A percentile compares a stretch with the other conserved stretches of the same genome.
phyloP scores from a whole-genome alignment of 2,329 filamentous ascomycete genomes.

The Gnomoniopsis sp. region DNA sequence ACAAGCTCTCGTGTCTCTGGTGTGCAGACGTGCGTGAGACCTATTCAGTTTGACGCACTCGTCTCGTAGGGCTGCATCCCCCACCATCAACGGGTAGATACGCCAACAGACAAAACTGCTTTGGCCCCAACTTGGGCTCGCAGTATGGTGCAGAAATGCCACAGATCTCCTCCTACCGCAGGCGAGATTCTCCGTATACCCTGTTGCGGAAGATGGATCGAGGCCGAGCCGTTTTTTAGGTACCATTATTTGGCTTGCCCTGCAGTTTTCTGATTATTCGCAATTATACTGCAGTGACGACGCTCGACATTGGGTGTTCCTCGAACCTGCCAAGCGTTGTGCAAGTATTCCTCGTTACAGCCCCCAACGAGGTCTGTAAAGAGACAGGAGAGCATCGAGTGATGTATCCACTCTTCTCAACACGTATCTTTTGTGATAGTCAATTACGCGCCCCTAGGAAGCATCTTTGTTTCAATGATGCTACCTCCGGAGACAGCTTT shows the following conservation, averaged over 20 bases:
- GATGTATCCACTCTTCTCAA: background rate
- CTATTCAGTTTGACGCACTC: background rate
- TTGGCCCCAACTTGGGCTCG: slow-evolving; percentile 1
- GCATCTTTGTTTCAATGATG: background rate
- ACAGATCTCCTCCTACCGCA: background rate
- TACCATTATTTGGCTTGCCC: background rate
- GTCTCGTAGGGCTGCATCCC: slow-evolving; percentile 4
- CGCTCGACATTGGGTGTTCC: background rate
- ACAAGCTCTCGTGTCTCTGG: background rate
- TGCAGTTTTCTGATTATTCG: background rate
- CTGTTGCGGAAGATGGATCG: background rate
- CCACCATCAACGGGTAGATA: background rate
- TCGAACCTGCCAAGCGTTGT: background rate
- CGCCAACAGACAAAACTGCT: background rate
- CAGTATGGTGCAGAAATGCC: background rate
- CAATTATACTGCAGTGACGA: background rate
- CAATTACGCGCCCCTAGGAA: background rate
- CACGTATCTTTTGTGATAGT: too few relatives aligned
- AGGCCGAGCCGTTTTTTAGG: background rate
- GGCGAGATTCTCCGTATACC: background rate
- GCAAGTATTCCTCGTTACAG: background rate
- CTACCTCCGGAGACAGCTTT: background rate
- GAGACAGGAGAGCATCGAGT: background rate
- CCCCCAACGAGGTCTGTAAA: background rate
- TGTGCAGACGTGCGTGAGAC: background rate